These are phyloP conservation scores for Pluteus cervinus DNA, from an alignment of 768 basidiomycete genomes.

Conservation along the genomic window DNA sequence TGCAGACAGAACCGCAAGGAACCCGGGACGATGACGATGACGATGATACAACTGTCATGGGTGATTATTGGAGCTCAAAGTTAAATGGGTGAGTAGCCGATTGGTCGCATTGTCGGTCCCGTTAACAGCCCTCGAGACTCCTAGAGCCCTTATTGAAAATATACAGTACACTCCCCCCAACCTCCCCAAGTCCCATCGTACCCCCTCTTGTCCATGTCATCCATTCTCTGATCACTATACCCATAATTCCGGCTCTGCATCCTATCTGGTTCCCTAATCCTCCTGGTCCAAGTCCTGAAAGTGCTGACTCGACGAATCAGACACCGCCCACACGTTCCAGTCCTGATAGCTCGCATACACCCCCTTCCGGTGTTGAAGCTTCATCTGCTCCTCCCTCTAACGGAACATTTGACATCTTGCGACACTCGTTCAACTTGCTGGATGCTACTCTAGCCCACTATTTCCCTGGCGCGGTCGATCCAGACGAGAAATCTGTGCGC, in stretches of 20 bases:
- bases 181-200: slow-evolving; percentile 57
- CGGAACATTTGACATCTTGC: slow-evolving; percentile 42
- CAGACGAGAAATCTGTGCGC: slow-evolving; percentile 60
- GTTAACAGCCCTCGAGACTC: slow-evolving; percentile 36
- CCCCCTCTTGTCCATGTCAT: slow-evolving; percentile 78
- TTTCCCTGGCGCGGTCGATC: slow-evolving; percentile 58
- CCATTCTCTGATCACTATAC: slow-evolving; percentile 76
- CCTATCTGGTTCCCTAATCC: slow-evolving; percentile 55
- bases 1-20: slow-evolving; percentile 43
- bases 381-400: slow-evolving; percentile 40
- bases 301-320: slow-evolving; percentile 31
- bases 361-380: slow-evolving; percentile 28
- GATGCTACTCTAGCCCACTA: slow-evolving; percentile 55
- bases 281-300: slow-evolving; percentile 26
- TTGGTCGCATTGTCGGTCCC: neutral
- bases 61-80: slow-evolving; percentile 69
- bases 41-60: slow-evolving; percentile 44
- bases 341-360: slow-evolving; percentile 22
- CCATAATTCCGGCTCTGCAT: slow-evolving; percentile 51
- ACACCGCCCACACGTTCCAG: slow-evolving; percentile 23
- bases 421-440: slow-evolving; percentile 63
- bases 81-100: slow-evolving; percentile 56
- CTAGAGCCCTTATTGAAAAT: slow-evolving; percentile 66
- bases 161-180: slow-evolving; percentile 60
- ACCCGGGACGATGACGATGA: slow-evolving; percentile 19